A percentile compares a stretch with the other conserved stretches of the same genome.
These are phyloP conservation scores for Penicillium vulpinum DNA, from an alignment of 2,329 filamentous ascomycete genomes.

Conservation along the genomic window DNA sequence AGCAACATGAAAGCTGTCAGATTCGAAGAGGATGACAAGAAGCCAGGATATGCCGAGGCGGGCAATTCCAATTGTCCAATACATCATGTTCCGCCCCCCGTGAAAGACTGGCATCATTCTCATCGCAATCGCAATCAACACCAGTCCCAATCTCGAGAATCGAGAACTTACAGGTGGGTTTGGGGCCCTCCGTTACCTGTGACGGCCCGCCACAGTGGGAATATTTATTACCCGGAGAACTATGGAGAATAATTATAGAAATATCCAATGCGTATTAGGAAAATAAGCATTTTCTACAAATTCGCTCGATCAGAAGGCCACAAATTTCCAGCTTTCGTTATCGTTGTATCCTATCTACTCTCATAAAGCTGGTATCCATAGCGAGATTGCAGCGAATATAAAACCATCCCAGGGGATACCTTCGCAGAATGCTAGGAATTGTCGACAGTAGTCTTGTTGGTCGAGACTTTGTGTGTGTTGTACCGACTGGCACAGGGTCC, in stretches of 20 bases:
- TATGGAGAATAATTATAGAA: not conserved
- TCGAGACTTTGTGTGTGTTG: not conserved
- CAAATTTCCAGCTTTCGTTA: not conserved
- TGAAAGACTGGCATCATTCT: not conserved
- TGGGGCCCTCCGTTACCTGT: not conserved
- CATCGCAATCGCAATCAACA: not conserved
- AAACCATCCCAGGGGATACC: not conserved
- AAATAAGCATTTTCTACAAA: fast-evolving
- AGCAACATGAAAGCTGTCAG: not conserved
- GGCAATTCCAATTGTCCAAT: not conserved
- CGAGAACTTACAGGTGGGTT: not conserved
- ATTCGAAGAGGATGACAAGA: not conserved
- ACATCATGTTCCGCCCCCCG: not conserved
- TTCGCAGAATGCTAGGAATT: not conserved
- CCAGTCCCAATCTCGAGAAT: not conserved
- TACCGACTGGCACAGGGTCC: not conserved
- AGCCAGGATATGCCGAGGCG: not conserved
- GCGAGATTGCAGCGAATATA: not conserved
- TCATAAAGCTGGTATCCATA: not conserved
- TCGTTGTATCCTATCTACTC: not conserved
- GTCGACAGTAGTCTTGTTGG: too few species aligned
- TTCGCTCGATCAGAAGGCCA: not conserved
- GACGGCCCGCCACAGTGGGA: not conserved
- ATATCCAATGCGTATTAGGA: fast-evolving
- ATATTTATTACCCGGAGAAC: not conserved